Evolutionary conservation across 805 yeast species (phyloP), one percentile per base, ranked within the genome.

Genomic region (Candida bentonensis): DNA sequence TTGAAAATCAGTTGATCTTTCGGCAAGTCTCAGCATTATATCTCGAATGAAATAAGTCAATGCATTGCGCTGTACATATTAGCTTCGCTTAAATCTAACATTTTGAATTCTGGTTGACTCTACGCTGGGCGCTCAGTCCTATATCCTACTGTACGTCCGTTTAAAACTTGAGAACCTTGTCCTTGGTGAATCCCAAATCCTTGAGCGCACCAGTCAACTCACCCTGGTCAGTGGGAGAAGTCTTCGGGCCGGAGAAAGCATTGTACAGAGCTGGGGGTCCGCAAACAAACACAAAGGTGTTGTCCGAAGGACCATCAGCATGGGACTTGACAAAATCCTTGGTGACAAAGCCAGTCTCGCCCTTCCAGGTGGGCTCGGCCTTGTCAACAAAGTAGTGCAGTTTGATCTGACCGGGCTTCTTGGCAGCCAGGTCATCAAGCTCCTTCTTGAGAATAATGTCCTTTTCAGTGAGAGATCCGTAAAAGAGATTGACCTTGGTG

Each of bases 191-290:
- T 44, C 96, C 96, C 53, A 92, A 74, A 40, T 89, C 96, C 56
- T 77, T 77, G 61, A 92, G 76, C 43, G 79, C 77, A 59, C 98
- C 98, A 23, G 79, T 69, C 46, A 92, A 74, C 66, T 84, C 95
- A 66, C 98, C 98, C 72, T 92, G 98, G 61, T 88, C 96, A 45
- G 79, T 56, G 54, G 95, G 94, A 43, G 92, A 78, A 41, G 67
- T 71, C 75, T 89, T 89, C 55, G 65, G 63, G 59, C 96, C 96
- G 23, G 95, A 83, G 53, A 85, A 59, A 46, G 94, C 85, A 44
- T 79, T 71, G 78, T 82, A 83, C 62, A 88, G 72, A 40, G 82
- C 82, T 58, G 94, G 92, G 48, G 96, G 96, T 47, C 96, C 96
- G 64, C 96, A 88, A 46, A 88, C 80, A 53, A 82, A 88, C 45